Conservation (phyloP, 768 basidiomycete genomes). For the Rhodotorula babjevae region DNA sequence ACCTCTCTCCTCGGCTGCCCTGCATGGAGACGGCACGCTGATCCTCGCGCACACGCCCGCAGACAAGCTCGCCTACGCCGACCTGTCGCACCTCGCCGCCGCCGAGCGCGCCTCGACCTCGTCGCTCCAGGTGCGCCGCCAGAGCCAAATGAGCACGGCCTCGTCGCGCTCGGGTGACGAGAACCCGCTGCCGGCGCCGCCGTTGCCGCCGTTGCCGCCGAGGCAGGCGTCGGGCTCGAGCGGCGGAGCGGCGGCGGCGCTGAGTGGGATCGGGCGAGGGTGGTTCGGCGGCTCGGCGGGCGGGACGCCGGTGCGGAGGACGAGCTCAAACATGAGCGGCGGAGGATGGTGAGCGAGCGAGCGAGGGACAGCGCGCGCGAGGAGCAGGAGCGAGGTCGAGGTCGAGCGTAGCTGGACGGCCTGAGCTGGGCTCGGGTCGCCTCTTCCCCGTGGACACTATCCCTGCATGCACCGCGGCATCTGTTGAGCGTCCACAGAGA, state of each 20-base stretch:
- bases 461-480: no score
- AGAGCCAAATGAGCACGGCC: slow-evolving; percentile 18
- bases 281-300: not conserved
- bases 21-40: no score
- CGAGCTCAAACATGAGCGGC: slow-evolving; percentile 1
- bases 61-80: slow-evolving; percentile 41
- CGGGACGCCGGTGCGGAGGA: not conserved
- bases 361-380: not conserved
- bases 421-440: no score
- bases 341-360: not conserved
- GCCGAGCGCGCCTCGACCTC: slow-evolving; percentile 20
- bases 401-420: no score
- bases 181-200: not conserved
- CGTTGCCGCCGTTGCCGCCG: not conserved
- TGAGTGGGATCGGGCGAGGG: not conserved
- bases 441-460: no score
- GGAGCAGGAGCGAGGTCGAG: no score
- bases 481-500: no score
- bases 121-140: slow-evolving; percentile 9
- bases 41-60: not conserved
- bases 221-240: no score
- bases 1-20: not conserved
- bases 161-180: not conserved
- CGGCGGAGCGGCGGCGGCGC: not conserved
- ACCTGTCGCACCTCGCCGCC: slow-evolving; percentile 24